A percentile compares a stretch with the other conserved stretches of the same genome.
Conservation (phyloP, 345 rosid genomes). For the Eutrema heterophyllum region DNA sequence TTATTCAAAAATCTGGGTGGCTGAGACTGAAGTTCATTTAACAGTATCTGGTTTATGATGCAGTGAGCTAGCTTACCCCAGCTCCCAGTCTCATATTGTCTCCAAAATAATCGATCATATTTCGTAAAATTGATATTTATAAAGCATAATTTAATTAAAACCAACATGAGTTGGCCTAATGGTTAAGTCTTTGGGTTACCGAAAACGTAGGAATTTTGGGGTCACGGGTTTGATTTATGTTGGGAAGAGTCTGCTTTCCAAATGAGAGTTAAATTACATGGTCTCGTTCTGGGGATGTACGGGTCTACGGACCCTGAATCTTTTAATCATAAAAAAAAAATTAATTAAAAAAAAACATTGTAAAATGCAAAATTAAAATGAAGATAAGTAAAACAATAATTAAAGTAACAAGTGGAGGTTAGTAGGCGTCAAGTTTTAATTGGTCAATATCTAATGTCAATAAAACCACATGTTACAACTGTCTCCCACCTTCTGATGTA, state of each 20-base stretch:
- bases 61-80: background rate
- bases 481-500: constrained; percentile 34
- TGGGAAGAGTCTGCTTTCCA: no score
- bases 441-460: constrained; percentile 25
- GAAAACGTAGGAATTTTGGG: no score
- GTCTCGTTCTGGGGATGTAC: no score
- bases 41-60: background rate
- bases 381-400: constrained; percentile 3
- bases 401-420: constrained; percentile 28
- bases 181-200: no score
- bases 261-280: no score
- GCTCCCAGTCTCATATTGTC: background rate
- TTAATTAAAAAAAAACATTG: background rate
- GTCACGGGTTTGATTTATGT: no score
- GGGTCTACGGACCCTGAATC: no score
- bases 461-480: constrained; percentile 29
- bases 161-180: no score
- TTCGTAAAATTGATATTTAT: background rate
- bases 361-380: background rate
- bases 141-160: background rate
- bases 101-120: background rate
- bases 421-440: constrained; percentile 29
- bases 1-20: background rate
- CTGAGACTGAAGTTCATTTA: background rate
- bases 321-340: no score